phyloP scores from a whole-genome alignment of 192 early-diverging fungal species.

The Mortierella alpina region DNA sequence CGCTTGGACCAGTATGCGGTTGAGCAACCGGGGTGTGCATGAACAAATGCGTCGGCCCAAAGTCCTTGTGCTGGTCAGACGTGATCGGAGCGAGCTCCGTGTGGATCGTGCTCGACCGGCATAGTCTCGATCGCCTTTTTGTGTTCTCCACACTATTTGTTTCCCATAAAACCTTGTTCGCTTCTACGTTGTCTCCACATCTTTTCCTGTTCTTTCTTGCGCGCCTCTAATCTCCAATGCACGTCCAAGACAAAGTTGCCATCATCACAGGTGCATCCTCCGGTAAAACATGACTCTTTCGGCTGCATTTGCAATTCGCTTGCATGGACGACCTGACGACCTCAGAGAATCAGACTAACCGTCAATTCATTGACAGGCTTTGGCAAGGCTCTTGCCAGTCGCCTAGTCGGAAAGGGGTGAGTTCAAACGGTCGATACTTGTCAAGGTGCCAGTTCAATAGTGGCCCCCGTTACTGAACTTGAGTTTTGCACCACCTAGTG shows the following conservation, averaged over 20 bases:
- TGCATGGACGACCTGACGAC: background rate
- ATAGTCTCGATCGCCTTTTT: too few relatives aligned
- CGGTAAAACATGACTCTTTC: constrained; percentile 17
- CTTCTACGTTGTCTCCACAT: background rate
- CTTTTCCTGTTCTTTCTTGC: background rate
- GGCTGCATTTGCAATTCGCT: background rate
- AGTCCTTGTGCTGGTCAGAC: too few relatives aligned
- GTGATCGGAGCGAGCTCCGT: too few relatives aligned
- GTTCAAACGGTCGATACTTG: background rate
- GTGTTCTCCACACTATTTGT: too few relatives aligned
- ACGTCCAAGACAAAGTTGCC: constrained; percentile 62
- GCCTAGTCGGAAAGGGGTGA: constrained; percentile 61
- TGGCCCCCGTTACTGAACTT: background rate
- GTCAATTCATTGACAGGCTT: constrained; percentile 52
- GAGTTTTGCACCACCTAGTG: constrained; percentile 37
- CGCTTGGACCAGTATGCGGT: too few relatives aligned
- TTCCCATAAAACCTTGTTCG: background rate
- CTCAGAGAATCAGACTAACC: background rate
- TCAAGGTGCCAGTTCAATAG: background rate
- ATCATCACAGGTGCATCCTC: constrained; percentile 76
- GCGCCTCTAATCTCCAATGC: background rate
- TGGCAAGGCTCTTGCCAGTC: constrained; percentile 67
- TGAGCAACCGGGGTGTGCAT: too few relatives aligned
- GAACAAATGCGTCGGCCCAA: too few relatives aligned
- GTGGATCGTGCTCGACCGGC: too few relatives aligned